Conservation (phyloP, 148 eudicot species). For the Bassia scoparia region DNA sequence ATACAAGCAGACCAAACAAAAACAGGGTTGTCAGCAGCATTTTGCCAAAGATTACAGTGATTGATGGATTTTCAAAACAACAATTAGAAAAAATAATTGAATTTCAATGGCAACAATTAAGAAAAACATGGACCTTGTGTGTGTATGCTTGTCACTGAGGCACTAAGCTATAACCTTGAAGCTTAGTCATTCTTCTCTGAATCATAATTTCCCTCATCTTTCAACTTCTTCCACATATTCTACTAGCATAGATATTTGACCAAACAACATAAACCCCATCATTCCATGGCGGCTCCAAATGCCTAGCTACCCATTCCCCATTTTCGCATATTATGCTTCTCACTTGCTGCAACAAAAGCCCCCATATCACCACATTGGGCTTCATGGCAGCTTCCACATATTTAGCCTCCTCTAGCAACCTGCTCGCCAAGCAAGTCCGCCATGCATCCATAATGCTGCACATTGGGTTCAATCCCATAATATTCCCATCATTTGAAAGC, state of each 20-base stretch:
- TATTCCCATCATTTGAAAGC: slow-evolving; percentile 55
- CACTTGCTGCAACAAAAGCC: slow-evolving; percentile 83
- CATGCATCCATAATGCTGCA: slow-evolving; percentile 71
- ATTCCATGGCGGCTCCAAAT: slow-evolving; percentile 68
- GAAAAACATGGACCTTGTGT: not conserved
- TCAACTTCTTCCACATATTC: slow-evolving; percentile 63
- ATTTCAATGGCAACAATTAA: not conserved
- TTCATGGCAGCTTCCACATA: slow-evolving; percentile 52
- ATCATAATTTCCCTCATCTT: slow-evolving; percentile 57
- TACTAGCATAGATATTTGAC: slow-evolving; percentile 69
- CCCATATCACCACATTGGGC: slow-evolving; percentile 77
- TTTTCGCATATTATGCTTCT: slow-evolving; percentile 55
- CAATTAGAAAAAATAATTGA: not conserved
- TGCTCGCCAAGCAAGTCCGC: slow-evolving; percentile 65
- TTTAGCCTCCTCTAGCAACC: slow-evolving; percentile 60
- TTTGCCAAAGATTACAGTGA: not conserved
- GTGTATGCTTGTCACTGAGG: slow-evolving; percentile 14
- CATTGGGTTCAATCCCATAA: slow-evolving; percentile 48
- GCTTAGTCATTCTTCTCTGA: slow-evolving; percentile 53
- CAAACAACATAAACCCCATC: slow-evolving; percentile 73
- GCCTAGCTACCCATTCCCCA: slow-evolving; percentile 68
- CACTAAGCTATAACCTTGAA: slow-evolving; percentile 56
- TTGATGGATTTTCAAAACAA: not conserved
- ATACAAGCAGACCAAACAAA: not conserved
- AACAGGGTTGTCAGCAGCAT: not conserved